phyloP scores from a whole-genome alignment of 768 basidiomycete species.

The Leucogyrophana mollusca region DNA sequence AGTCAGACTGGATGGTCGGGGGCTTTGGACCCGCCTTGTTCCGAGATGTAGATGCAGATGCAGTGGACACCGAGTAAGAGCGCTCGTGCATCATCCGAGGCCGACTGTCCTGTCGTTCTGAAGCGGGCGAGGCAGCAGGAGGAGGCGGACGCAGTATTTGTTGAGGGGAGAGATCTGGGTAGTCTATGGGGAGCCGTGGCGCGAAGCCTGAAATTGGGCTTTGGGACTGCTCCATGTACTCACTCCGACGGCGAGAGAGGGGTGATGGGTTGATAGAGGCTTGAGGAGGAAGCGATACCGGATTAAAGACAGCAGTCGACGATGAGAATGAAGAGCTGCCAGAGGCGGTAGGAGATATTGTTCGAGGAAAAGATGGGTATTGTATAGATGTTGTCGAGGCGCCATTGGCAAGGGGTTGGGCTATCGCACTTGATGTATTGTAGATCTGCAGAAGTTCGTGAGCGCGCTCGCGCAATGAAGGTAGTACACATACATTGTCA shows the following conservation, averaged over 20 bases:
- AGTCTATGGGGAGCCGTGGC: conserved; percentile 65
- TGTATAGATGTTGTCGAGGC: conserved; percentile 41
- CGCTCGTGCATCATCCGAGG: conserved; percentile 46
- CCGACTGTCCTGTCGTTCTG: conserved; percentile 77
- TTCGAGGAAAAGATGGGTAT: conserved; percentile 50
- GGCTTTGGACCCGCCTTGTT: conserved; percentile 45
- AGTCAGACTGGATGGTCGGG: conserved; percentile 71
- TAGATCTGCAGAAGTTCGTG: conserved; percentile 28
- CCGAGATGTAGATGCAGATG: conserved; percentile 13
- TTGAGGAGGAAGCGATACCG: conserved; percentile 69
- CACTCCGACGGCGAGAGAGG: conserved; percentile 68
- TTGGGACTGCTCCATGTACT: conserved; percentile 79
- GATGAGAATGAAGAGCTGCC: conserved; percentile 40
- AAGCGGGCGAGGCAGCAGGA: conserved; percentile 61
- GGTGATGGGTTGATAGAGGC: conserved; percentile 83
- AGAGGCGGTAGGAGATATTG: conserved; percentile 35
- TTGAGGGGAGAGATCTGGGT: conserved; percentile 68
- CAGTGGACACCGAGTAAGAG: conserved; percentile 28
- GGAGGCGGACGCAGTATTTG: conserved; percentile 77
- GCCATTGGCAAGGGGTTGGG: conserved; percentile 37
- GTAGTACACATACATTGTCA: conserved; percentile 43
- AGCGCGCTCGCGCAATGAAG: conserved; percentile 2
- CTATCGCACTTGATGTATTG: conserved; percentile 32
- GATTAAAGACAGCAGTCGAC: conserved; percentile 35
- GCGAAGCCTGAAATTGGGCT: conserved; percentile 51